Base-by-base conservation (phyloP, 495 filamentous ascomycete genomes). In the Amphirosellinia nigrospora region DNA sequence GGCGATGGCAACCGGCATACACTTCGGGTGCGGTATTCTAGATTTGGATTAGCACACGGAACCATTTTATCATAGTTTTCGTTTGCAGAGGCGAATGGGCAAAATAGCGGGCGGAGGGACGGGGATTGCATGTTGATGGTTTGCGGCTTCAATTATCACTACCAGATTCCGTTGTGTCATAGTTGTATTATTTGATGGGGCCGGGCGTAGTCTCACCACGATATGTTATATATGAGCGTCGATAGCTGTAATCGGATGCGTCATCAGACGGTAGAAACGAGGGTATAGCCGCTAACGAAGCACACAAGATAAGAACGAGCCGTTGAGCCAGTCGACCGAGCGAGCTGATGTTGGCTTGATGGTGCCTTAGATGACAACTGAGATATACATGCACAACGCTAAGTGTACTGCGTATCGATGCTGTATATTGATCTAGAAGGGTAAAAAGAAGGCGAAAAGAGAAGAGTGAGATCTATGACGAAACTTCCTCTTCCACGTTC, bases 331-430 rank as follows among this genome's bases (percentile, higher is more conserved):
- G 58, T 28, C 58, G 36, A 38, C 36, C 58, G 8, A 16, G 58
- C 36, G 11, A 41, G 0, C 36, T 32, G 58, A 41, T 16, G 58
- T 41, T 61, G 58, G 19, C 36, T 6, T 16, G 58, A 61, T 41
- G n/a, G 15, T 28, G 58, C 21, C 58, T 61, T 30, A 21, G 36
- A 52, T 53, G 48, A 15, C 43, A 48, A 11, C 19, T 16, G 50
- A 11, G 61, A 41, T 21, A 65, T 39, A 65, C 32, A 65, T 36
- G 45, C 11, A 46, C 50, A 50, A 66, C 45, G 19, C 36, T 39
- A 11, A 26, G 36, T 11, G 21, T 15, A 10, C n/a, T 28, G n/a
- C 50, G 64, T 55, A 21, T 43, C 36, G 36, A 56, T 32, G 64
- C 7, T 26, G 32, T 55, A 50, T 15, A 56, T 15, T 21, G 21